Percentiles rank a stretch among this genome's conserved stretches.
Conservation (phyloP, 768 basidiomycete species). For the Hebeloma cylindrosporum region DNA sequence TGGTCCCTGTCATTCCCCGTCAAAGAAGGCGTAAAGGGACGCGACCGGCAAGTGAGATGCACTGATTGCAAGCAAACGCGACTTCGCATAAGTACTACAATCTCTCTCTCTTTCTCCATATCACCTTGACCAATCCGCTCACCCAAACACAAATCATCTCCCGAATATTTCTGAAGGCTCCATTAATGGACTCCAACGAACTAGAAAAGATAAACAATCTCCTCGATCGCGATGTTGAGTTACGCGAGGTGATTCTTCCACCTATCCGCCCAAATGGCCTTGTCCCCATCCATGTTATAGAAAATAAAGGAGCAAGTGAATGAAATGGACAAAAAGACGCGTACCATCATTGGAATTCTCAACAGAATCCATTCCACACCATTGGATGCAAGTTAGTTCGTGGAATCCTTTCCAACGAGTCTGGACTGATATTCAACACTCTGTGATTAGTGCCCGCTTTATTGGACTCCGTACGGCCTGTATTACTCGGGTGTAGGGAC, state of each 20-base stretch:
- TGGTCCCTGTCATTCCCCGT: too few species aligned
- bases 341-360: conserved; percentile 70
- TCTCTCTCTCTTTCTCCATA: not conserved
- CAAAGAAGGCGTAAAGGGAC: too few species aligned
- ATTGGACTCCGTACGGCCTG: conserved; percentile 54
- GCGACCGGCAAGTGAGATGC: too few species aligned
- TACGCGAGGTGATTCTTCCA: conserved; percentile 55
- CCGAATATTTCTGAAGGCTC: not conserved
- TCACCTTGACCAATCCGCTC: not conserved
- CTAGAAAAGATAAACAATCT: conserved; percentile 57
- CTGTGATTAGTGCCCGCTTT: conserved; percentile 54
- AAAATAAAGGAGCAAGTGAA: conserved; percentile 79
- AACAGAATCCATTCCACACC: conserved; percentile 82
- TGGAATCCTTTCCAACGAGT: too few species aligned
- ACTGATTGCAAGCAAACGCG: too few species aligned
- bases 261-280: not conserved
- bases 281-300: conserved; percentile 35
- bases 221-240: conserved; percentile 61
- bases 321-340: conserved; percentile 72
- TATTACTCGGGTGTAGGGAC: conserved; percentile 54
- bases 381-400: conserved; percentile 52
- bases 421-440: too few species aligned
- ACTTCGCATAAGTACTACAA: not conserved
- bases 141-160: not conserved
- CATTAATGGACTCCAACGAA: conserved; percentile 54